Conservation (phyloP, 352 stramenopile genomes). For the Phytophthora colocasiae region DNA sequence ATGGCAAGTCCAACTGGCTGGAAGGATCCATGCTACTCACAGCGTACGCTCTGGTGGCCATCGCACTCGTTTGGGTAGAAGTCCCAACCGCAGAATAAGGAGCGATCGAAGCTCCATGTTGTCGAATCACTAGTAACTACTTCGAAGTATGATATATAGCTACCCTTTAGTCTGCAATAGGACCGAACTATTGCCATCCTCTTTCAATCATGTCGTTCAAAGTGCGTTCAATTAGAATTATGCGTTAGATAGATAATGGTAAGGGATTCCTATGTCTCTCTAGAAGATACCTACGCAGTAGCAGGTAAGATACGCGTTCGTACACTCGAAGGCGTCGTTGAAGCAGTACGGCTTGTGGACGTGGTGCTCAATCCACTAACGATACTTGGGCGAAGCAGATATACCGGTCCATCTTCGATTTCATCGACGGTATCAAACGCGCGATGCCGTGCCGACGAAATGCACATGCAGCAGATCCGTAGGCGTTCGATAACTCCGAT, state of each 20-base stretch:
- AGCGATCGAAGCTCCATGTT: constrained; percentile 33
- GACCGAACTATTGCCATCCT: constrained; percentile 32
- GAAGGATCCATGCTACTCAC: constrained; percentile 93
- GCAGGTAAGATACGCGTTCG: constrained; percentile 13
- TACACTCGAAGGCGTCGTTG: constrained; percentile 18
- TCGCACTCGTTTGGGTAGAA: constrained; percentile 85
- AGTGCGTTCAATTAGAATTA: constrained; percentile 1
- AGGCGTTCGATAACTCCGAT: constrained; percentile 48
- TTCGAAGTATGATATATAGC: too few relatives aligned
- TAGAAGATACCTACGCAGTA: constrained; percentile 6
- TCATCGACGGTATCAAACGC: constrained; percentile 35
- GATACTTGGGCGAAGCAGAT: constrained; percentile 26
- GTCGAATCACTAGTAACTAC: constrained; percentile 12
- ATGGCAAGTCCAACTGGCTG: constrained; percentile 94
- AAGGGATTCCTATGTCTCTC: constrained; percentile 22
- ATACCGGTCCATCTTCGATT: constrained; percentile 23
- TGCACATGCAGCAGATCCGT: constrained; percentile 52
- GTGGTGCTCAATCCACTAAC: constrained; percentile 31
- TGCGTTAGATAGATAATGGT: constrained; percentile 31
- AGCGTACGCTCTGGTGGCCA: constrained; percentile 89
- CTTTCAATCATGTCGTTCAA: constrained; percentile 7
- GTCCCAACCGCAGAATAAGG: constrained; percentile 54
- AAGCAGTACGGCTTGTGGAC: constrained; percentile 22
- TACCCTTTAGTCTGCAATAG: constrained; percentile 27
- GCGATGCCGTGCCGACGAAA: constrained; percentile 36